phyloP scores from a whole-genome alignment of 2,329 filamentous ascomycete genomes.

The Trichoderma atrobrunneum region DNA sequence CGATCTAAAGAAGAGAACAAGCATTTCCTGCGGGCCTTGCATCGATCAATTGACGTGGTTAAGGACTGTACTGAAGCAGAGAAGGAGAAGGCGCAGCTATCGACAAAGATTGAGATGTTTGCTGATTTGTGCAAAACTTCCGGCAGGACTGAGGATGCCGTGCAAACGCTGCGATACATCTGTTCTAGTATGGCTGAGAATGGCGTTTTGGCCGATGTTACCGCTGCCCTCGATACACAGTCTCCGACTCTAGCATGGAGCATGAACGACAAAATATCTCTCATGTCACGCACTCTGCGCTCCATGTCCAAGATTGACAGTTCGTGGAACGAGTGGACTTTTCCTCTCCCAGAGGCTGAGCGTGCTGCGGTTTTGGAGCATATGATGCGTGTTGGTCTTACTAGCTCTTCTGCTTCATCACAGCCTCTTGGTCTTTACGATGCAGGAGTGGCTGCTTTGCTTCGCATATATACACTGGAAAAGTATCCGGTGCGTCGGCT shows the following conservation, averaged over 20 bases:
- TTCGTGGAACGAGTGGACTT: constrained; percentile 56
- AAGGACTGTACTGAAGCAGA: constrained; percentile 53
- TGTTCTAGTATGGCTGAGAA: constrained; percentile 59
- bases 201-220: constrained; percentile 55
- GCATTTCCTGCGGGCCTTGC: constrained; percentile 54
- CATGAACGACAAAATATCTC: constrained; percentile 46
- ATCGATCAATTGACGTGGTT: constrained; percentile 62
- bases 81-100: constrained; percentile 57
- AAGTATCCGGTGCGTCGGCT: constrained; percentile 53
- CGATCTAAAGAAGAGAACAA: constrained; percentile 38
- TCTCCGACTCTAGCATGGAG: constrained; percentile 55
- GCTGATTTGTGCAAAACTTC: constrained; percentile 57
- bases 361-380: constrained; percentile 60
- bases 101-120: constrained; percentile 64
- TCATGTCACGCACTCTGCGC: constrained; percentile 58
- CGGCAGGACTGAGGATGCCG: constrained; percentile 55
- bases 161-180: constrained; percentile 58
- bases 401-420: constrained; percentile 34
- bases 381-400: constrained; percentile 51
- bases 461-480: constrained; percentile 49
- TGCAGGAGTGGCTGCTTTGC: constrained; percentile 44
- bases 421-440: constrained; percentile 43
- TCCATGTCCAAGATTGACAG: constrained; percentile 59
- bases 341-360: constrained; percentile 49
- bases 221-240: constrained; percentile 45